Evolutionary conservation across 2,329 filamentous ascomycete species (phyloP).

Genomic region (Orbilia ellipsospora): DNA sequence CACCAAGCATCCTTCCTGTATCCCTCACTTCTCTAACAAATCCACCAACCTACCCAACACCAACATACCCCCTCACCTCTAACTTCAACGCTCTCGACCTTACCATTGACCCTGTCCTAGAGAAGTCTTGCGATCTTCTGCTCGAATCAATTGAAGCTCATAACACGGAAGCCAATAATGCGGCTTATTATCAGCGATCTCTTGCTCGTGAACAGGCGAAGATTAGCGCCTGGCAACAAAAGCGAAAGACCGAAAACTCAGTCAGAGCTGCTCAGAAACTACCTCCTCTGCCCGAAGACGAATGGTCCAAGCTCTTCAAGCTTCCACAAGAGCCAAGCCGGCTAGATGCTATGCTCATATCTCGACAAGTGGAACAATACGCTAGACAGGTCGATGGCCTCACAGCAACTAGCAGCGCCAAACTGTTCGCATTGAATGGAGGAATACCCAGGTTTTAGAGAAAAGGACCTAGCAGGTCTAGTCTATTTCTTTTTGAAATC

Average conservation of each 20-base stretch:
- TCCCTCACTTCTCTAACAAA: constrained; percentile 47
- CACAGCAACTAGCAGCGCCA: constrained; percentile 87
- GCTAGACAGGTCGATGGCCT: constrained; percentile 97
- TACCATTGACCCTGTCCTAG: constrained; percentile 94
- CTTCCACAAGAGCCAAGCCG: constrained; percentile 92
- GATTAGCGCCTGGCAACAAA: constrained; percentile 94
- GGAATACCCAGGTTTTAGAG: constrained; percentile 57
- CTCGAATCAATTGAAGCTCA: constrained; percentile 97
- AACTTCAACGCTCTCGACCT: constrained; percentile 91
- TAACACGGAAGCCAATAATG: constrained; percentile 99
- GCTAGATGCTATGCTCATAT: constrained; percentile 92
- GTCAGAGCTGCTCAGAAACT: constrained; percentile 88
- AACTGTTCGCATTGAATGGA: constrained; percentile 96
- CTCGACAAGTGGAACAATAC: constrained; percentile 96
- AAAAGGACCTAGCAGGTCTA: constrained; percentile 11
- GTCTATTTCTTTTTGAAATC: constrained; percentile 23
- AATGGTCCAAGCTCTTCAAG: constrained; percentile 99
- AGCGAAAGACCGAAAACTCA: constrained; percentile 96
- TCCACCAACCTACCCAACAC: constrained; percentile 64
- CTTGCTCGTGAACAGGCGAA: constrained; percentile 93
- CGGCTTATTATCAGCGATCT: constrained; percentile 95
- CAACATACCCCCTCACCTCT: constrained; percentile 77
- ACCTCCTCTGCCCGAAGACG: constrained; percentile 87
- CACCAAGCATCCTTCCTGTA: constrained; percentile 67
- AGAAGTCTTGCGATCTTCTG: constrained; percentile 96